Base-by-base conservation (phyloP, 352 stramenopile genomes). In the Globisporangium canariense region DNA sequence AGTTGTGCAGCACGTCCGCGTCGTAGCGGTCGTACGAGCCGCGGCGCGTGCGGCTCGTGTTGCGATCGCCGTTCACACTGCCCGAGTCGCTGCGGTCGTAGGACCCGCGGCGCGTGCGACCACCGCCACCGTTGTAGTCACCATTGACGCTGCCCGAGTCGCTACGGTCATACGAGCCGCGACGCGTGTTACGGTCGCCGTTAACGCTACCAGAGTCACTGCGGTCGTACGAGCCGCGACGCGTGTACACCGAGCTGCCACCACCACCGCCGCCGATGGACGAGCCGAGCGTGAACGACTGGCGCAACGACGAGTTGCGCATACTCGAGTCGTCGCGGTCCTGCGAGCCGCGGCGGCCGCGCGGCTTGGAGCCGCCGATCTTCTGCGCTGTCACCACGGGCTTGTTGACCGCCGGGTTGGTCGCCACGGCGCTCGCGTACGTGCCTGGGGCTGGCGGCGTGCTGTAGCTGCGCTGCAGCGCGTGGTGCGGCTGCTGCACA, bases 1-100 rank as follows among this genome's bases (percentile, higher is more conserved):
- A 78, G 60, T 57, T 75, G 28, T 68, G 68, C 55, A 67, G 47
- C 46, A 69, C 45, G 38, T 78, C 75, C 41, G 75, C 70, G 51
- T 84, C 76, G 14, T 66, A 67, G 25, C 69, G 83, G 62, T 91
- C 83, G 64, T 86, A 83, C 22, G 83, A 91, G 0, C 79, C 76
- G 28, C 83, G 83, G 55, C 83, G 83, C 60, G 71, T 78, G 18
- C 76, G 77, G 16, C 74, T 36, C 52, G 52, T 58, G 43, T 46
- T 54, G 38, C 56, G 54, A 28, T 60, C 45, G 16, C 65, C 65
- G 43, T 67, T 62, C 22, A 66, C 60, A 16, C 59, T 67, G 51
- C 65, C 60, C 4, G 59, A 64, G 25, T 67, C 60, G 30, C 46
- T 62, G 7, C 59, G 60, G 64, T 80, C 73, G 16, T 63, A 45